Evolutionary conservation across 306 rosid genomes (phyloP).

Genomic region (Psophocarpus tetragonolobus): DNA sequence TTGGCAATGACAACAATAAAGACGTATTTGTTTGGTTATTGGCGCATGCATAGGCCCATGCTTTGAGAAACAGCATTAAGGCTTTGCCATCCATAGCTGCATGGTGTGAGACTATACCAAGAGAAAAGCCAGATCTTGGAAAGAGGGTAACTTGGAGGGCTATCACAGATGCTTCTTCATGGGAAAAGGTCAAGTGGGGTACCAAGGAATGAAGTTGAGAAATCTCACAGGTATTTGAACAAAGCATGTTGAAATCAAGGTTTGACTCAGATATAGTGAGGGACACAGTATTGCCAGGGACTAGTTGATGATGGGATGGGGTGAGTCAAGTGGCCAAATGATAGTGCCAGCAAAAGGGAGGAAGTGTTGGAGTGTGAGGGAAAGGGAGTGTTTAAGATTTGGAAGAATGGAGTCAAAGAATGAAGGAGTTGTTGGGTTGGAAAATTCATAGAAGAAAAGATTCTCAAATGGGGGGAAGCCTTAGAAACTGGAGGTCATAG

Average conservation of each 20-base stretch:
- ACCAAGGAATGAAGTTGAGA: neutral
- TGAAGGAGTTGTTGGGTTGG: neutral
- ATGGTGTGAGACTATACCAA: conserved; percentile 13
- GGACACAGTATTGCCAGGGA: conserved; percentile 30
- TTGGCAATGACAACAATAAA: neutral
- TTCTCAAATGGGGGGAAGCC: conserved; percentile 22
- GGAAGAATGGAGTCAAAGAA: conserved; percentile 39
- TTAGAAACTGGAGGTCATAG: conserved; percentile 14
- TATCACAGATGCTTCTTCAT: neutral
- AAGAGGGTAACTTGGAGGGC: neutral
- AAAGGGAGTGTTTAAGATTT: conserved; percentile 30
- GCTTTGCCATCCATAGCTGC: neutral
- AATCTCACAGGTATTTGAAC: neutral
- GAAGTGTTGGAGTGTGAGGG: conserved; percentile 37
- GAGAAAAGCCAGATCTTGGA: neutral
- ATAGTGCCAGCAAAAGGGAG: conserved; percentile 39
- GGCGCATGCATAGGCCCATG: neutral
- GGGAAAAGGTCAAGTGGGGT: neutral
- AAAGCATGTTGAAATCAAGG: conserved; percentile 23
- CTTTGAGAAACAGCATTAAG: neutral
- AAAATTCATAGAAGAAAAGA: conserved; percentile 30
- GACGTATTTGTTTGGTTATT: too few relatives aligned
- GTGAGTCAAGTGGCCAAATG: conserved; percentile 33
- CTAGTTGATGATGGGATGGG: conserved; percentile 24
- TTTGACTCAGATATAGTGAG: conserved; percentile 43